Evolutionary conservation across 257 asterid genomes (phyloP), one percentile per base, ranked within the genome.

Genomic region (Buddleja alternifolia): DNA sequence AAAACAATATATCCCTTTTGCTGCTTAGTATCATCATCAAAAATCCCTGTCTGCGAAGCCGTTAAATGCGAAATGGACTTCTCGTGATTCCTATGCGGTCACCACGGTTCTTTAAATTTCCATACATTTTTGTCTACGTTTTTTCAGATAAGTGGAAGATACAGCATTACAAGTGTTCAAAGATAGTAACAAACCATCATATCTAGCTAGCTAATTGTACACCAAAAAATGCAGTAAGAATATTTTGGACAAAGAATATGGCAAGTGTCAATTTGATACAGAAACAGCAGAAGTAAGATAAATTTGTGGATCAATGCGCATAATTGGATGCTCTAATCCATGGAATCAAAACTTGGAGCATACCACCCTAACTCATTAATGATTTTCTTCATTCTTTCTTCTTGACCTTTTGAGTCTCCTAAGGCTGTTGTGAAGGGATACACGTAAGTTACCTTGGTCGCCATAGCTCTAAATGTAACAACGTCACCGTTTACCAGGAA

Each of bases 401-500:
- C 90, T 69, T 93, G 90, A 19, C 97, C 98, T 68, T 90, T 88
- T 0, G 97, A 86, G 76, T 93, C 96, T n/a, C 98, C 98, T 12
- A 93, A 85, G 10, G 97, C 96, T 4, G 98, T 93, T 0, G 98
- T 93, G 70, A 93, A 93, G 5, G 98, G 98, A 63, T 93, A 93
- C 12, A 93, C 69, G 50, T 86, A 93, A 0, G 90, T 88, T 10
- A 93, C 96, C 60, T 88, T 88, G n/a, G 83, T 82, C 7, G 98
- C 92, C 98, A 90, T 93, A 29, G 84, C 93, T 75, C 98, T 77
- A 19, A 73, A 90, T 8, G 89, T 68, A 59, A 90, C 98, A 1
- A 80, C 83, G 47, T 88, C 86, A 36, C 87, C 96, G 10, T 86
- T 90, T 60, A 88, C 85, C 74, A 93, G 67, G 68, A 93, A 93